Evolutionary conservation across 2,329 filamentous ascomycete genomes (phyloP).

Genomic region (Alternaria panax): DNA sequence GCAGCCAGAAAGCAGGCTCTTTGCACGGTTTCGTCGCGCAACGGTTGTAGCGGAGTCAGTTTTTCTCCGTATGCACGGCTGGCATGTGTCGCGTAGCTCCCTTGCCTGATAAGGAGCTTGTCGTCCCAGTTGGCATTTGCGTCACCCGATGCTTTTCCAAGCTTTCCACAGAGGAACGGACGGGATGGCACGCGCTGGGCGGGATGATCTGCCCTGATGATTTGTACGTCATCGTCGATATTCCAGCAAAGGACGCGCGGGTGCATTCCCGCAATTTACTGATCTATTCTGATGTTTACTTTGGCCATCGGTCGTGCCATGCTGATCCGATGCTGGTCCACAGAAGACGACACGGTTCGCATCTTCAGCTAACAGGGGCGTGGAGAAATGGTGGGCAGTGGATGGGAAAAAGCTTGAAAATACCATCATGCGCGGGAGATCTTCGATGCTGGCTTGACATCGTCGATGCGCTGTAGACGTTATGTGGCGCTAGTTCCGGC

Average conservation of each 20-base stretch:
- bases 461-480: slow-evolving; percentile 11
- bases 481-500: neutral
- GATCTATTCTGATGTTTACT: neutral
- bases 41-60: neutral
- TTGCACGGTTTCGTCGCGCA: neutral
- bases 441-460: slow-evolving; percentile 15
- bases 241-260: neutral
- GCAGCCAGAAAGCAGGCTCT: neutral
- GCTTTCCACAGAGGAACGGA: neutral
- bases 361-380: neutral
- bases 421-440: slow-evolving; percentile 14
- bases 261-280: neutral
- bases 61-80: neutral
- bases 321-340: slow-evolving; percentile 2
- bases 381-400: neutral
- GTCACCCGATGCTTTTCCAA: neutral
- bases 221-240: slow-evolving; percentile 1
- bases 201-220: neutral
- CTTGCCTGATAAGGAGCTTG: neutral
- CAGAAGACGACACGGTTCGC: neutral
- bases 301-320: neutral
- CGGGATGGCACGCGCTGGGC: neutral
- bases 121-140: neutral
- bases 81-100: neutral
- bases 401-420: neutral